A percentile compares a stretch with the other conserved stretches of the same genome.
These are phyloP conservation scores for Leccinum longicurvipes DNA, from an alignment of 768 basidiomycete species.

Conservation along the genomic window DNA sequence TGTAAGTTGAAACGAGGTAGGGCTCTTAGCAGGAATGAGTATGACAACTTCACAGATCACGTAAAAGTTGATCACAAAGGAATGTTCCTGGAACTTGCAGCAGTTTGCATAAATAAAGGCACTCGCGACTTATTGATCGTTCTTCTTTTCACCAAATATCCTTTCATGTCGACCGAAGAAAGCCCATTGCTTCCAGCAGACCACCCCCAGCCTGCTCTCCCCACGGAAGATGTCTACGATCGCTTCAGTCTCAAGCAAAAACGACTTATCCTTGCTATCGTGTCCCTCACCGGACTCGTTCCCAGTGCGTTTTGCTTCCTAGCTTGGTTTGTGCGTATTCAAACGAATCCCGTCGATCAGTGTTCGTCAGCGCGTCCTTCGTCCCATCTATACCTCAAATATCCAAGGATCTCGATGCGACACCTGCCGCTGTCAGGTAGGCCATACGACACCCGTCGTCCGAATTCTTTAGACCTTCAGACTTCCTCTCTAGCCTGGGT, in stretches of 20 bases:
- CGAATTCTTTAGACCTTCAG: not conserved
- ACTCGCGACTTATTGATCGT: too few species aligned
- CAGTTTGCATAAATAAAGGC: too few species aligned
- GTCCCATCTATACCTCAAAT: slow-evolving; percentile 75
- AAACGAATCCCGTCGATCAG: slow-evolving; percentile 33
- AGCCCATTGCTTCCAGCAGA: slow-evolving; percentile 20
- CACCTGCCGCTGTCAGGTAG: slow-evolving; percentile 56
- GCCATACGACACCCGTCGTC: not conserved
- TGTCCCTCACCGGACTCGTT: slow-evolving; percentile 60
- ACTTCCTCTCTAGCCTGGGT: slow-evolving; percentile 34
- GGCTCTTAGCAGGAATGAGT: too few species aligned
- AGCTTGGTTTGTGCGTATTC: not conserved
- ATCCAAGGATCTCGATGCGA: slow-evolving; percentile 57
- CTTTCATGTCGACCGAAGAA: slow-evolving; percentile 28
- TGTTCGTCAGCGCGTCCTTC: slow-evolving; percentile 67
- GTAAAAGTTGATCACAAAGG: too few species aligned
- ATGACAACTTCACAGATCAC: too few species aligned
- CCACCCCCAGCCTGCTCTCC: not conserved
- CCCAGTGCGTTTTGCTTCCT: slow-evolving; percentile 43
- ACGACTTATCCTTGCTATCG: slow-evolving; percentile 50
- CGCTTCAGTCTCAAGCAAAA: slow-evolving; percentile 57
- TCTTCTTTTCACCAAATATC: not conserved
- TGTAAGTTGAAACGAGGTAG: too few species aligned
- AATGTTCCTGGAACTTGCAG: too few species aligned
- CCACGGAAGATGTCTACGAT: slow-evolving; percentile 44